Percentiles rank a stretch among this genome's conserved stretches.
Evolutionary conservation across 495 filamentous ascomycete genomes (phyloP).

Genomic region (Echria macrotheca): DNA sequence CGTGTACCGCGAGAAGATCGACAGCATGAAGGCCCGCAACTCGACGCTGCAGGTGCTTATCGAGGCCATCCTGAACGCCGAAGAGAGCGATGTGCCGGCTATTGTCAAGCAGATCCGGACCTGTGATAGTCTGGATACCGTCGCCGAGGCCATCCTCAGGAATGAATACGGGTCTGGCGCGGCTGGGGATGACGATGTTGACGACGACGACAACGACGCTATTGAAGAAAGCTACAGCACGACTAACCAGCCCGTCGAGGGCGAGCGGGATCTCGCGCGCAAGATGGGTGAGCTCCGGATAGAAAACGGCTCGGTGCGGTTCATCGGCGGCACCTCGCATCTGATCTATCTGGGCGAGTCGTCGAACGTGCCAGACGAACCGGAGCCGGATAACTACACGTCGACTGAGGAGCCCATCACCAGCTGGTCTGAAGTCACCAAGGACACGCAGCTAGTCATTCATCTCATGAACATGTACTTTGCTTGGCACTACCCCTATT

Average conservation of each 20-base stretch:
- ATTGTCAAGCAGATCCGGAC: conserved; percentile 83
- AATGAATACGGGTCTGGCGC: conserved; percentile 24
- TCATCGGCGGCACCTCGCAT: conserved; percentile 92
- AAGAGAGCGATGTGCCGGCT: conserved; percentile 73
- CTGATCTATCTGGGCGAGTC: conserved; percentile 71
- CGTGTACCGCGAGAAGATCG: conserved; percentile 91
- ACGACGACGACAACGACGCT: conserved; percentile 16
- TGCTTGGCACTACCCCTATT: conserved; percentile 96
- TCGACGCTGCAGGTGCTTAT: conserved; percentile 87
- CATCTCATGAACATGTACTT: conserved; percentile 98
- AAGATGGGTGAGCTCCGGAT: conserved; percentile 89
- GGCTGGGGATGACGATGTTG: conserved; percentile 40
- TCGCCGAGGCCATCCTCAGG: conserved; percentile 71
- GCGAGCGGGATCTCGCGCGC: conserved; percentile 80
- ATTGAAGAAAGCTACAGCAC: conserved; percentile 30
- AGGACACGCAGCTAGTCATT: conserved; percentile 68
- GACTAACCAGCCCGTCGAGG: conserved; percentile 49
- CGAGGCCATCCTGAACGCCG: conserved; percentile 85
- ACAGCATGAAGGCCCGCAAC: conserved; percentile 79
- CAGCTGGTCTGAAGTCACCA: conserved; percentile 84
- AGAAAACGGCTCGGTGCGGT: conserved; percentile 85
- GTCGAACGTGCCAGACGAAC: conserved; percentile 44
- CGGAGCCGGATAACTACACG: conserved; percentile 43
- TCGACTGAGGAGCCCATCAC: conserved; percentile 58
- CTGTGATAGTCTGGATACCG: conserved; percentile 85